These are phyloP conservation scores for Decorospora gaudefroyi DNA, from an alignment of 2,329 filamentous ascomycete species.

Conservation along the genomic window DNA sequence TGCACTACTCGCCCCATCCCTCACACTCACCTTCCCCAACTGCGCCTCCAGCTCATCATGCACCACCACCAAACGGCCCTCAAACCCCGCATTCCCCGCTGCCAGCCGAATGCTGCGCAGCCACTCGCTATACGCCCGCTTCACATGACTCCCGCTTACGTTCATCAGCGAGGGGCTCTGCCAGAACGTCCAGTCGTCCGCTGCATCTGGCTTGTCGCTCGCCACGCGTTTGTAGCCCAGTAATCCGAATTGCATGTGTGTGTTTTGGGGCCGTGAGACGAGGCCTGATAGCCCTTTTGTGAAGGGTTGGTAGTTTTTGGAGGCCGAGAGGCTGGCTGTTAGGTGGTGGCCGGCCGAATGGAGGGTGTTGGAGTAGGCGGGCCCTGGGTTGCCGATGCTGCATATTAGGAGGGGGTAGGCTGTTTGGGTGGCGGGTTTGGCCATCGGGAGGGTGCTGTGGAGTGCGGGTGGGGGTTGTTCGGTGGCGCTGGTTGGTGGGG, in stretches of 20 bases:
- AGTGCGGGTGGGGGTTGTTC: constrained; percentile 16
- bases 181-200: constrained; percentile 64
- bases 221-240: constrained; percentile 28
- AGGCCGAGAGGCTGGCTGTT: constrained; percentile 54
- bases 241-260: constrained; percentile 51
- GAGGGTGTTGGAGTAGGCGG: constrained; percentile 72
- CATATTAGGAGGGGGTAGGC: constrained; percentile 69
- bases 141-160: constrained; percentile 72
- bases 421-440: constrained; percentile 33
- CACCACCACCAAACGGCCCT: constrained; percentile 69
- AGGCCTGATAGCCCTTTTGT: constrained; percentile 37
- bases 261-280: constrained; percentile 35
- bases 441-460: constrained; percentile 10
- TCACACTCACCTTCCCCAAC: constrained; percentile 68
- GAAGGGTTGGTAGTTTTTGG: constrained; percentile 40
- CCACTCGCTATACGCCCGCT: constrained; percentile 66
- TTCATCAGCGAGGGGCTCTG: constrained; percentile 86
- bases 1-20: constrained; percentile 59
- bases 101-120: constrained; percentile 15
- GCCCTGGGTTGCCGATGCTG: constrained; percentile 80
- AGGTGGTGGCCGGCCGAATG: constrained; percentile 87
- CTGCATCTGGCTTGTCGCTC: constrained; percentile 15
- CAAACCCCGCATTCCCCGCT: constrained; percentile 18
- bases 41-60: constrained; percentile 85
- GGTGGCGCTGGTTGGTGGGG: constrained; percentile 9